Evolutionary conservation across 2,329 filamentous ascomycete genomes (phyloP), one percentile per base, ranked within the genome.

Genomic region (Colletotrichum agaves): DNA sequence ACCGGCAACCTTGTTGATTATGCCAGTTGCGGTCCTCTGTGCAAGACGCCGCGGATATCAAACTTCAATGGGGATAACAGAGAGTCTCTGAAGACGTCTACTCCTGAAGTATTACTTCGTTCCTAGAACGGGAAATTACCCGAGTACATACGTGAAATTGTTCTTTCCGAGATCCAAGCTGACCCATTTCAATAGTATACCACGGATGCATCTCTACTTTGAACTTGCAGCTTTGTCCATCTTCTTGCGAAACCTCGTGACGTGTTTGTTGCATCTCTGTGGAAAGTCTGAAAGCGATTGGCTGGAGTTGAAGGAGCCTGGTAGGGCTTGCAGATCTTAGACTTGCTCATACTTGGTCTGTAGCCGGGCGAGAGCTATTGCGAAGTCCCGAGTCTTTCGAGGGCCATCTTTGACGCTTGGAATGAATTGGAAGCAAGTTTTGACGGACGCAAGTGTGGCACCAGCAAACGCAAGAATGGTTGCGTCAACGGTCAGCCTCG

Each of bases 381-480:
- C 23, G 23, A 62, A 39, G 15, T 62, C 59, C 0, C 10, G 59
- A 4, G 46, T 13, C 17, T 19, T 55, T 3, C 46, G 37, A 3
- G 49, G 49, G 0, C 59, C 59, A 39, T 55, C 39, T 21, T 37
- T 46, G 13, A 62, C 15, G 0, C 27, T 47, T 7, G 59, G 37
- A 27, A 62, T 11, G 31, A n/a, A n/a, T n/a, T 55, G 35, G 2
- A 55, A 31, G 47, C 41, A 55, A 31, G 47, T 35, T 21, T 55
- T 55, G 10, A 55, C 17, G 3, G 59, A 62, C n/a, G 49, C 33
- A 5, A 62, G 59, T 1, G 37, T 49, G 19, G 19, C 55, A 39
- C 49, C 49, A 39, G 55, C 33, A 15, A 62, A 46, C 27, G 31
- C 39, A 1, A 62, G 12, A 27, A 62, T 4, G 1, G 44, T 53